phyloP scores from a whole-genome alignment of 2,329 filamentous ascomycete genomes.

The Aureobasidium pullulans region DNA sequence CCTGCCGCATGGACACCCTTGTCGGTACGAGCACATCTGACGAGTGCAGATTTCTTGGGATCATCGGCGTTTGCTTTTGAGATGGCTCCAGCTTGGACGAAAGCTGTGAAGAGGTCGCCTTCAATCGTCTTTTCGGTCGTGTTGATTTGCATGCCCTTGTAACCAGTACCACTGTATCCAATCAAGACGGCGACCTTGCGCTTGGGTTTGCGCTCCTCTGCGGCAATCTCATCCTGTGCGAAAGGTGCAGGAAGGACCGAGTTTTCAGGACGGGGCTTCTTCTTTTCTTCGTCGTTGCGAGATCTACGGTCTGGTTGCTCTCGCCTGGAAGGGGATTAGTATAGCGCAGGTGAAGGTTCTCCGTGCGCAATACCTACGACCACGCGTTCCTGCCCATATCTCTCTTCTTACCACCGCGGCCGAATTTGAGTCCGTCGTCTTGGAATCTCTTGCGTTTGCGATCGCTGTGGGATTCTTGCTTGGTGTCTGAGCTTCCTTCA shows the following conservation, averaged over 20 bases:
- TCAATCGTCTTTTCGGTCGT: conserved; percentile 76
- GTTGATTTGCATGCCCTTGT: conserved; percentile 89
- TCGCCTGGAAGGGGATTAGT: conserved; percentile 36
- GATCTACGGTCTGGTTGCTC: conserved; percentile 41
- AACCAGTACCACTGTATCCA: conserved; percentile 92
- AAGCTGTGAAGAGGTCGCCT: conserved; percentile 86
- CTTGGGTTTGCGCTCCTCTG: conserved; percentile 82
- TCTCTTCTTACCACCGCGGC: conserved; percentile 45
- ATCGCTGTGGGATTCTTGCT: conserved; percentile 10
- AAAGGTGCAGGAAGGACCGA: conserved; percentile 53
- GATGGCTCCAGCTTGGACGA: conserved; percentile 85
- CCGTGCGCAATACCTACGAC: conserved; percentile 42
- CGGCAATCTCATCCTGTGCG: conserved; percentile 74
- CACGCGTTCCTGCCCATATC: conserved; percentile 61
- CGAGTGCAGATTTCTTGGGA: conserved; percentile 89
- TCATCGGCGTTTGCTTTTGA: conserved; percentile 96
- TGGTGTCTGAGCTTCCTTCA: neutral
- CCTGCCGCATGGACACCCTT: conserved; percentile 96
- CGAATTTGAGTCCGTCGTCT: conserved; percentile 28
- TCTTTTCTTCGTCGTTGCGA: conserved; percentile 37
- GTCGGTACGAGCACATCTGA: conserved; percentile 90
- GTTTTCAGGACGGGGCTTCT: conserved; percentile 31
- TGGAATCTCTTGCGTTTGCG: conserved; percentile 18
- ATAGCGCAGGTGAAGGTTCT: conserved; percentile 13
- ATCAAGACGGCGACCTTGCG: conserved; percentile 93